These are phyloP conservation scores for Epithele typhae DNA, from an alignment of 768 basidiomycete genomes.

Conservation along the genomic window DNA sequence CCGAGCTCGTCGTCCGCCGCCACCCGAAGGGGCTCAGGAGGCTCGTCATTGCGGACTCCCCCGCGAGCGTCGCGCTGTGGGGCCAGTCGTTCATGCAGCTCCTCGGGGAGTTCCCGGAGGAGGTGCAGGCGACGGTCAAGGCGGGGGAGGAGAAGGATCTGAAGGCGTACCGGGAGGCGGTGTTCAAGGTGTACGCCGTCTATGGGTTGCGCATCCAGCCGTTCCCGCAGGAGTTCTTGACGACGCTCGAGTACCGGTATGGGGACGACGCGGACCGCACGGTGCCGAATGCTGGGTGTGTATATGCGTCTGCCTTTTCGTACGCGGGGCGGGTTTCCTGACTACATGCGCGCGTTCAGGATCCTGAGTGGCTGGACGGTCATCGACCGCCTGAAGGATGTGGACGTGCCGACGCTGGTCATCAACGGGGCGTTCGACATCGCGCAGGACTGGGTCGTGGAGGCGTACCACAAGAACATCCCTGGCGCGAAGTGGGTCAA, in stretches of 20 bases:
- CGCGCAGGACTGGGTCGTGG: slow-evolving; percentile 24
- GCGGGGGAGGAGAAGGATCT: slow-evolving; percentile 28
- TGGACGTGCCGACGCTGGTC: slow-evolving; percentile 25
- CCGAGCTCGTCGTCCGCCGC: slow-evolving; percentile 36
- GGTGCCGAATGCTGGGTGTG: slow-evolving; percentile 30
- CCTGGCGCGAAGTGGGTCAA: slow-evolving; percentile 26
- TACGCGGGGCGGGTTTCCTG: slow-evolving; percentile 19
- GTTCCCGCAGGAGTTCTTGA: slow-evolving; percentile 35
- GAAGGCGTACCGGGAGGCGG: slow-evolving; percentile 38
- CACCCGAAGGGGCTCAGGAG: slow-evolving; percentile 41
- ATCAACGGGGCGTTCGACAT: slow-evolving; percentile 28
- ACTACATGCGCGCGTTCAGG: background rate
- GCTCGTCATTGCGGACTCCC: slow-evolving; percentile 42
- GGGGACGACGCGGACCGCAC: slow-evolving; percentile 38
- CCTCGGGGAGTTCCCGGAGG: slow-evolving; percentile 36
- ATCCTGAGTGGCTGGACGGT: slow-evolving; percentile 24
- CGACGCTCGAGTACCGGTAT: slow-evolving; percentile 27
- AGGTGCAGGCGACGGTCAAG: slow-evolving; percentile 35
- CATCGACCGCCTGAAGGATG: slow-evolving; percentile 22
- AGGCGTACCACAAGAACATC: slow-evolving; percentile 23
- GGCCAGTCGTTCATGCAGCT: slow-evolving; percentile 35
- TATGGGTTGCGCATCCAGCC: slow-evolving; percentile 44
- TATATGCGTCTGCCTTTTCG: slow-evolving; percentile 11
- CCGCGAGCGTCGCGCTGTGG: slow-evolving; percentile 44
- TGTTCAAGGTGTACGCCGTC: slow-evolving; percentile 34